phyloP scores from a whole-genome alignment of 768 basidiomycete species.

The Coprinopsis sp. region DNA sequence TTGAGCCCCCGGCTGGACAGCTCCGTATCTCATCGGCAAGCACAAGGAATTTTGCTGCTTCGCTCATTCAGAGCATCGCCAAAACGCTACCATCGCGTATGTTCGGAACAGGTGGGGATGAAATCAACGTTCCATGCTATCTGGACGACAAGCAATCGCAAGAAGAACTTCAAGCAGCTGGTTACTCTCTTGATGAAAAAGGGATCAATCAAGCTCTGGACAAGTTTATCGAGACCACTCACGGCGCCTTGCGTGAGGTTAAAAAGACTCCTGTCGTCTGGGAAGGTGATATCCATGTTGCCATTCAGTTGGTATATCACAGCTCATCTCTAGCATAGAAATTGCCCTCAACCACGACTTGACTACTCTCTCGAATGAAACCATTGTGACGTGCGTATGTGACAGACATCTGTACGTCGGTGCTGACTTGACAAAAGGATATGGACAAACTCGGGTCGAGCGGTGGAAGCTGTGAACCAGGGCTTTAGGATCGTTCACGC shows the following conservation, averaged over 20 bases:
- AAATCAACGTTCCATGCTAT: conserved; percentile 69
- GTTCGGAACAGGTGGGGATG: conserved; percentile 81
- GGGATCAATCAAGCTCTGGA: conserved; percentile 64
- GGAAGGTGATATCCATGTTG: conserved; percentile 46
- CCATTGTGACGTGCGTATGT: conserved; percentile 49
- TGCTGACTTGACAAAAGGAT: conserved; percentile 38
- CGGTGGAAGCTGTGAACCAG: conserved; percentile 51
- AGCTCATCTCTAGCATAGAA: conserved; percentile 39
- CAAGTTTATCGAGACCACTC: conserved; percentile 56
- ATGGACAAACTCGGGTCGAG: conserved; percentile 67
- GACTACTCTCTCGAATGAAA: conserved; percentile 39
- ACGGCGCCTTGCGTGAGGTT: conserved; percentile 44
- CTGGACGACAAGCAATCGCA: conserved; percentile 56
- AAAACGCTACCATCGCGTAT: conserved; percentile 50
- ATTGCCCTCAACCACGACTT: conserved; percentile 59
- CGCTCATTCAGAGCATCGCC: conserved; percentile 50
- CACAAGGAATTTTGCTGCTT: conserved; percentile 55
- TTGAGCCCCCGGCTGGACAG: conserved; percentile 80
- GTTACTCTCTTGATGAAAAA: conserved; percentile 28
- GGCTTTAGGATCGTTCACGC: conserved; percentile 64
- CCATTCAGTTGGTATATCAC: background rate
- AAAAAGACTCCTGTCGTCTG: conserved; percentile 81
- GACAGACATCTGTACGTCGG: background rate
- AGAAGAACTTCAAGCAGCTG: conserved; percentile 36
- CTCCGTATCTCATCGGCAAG: conserved; percentile 63